These are phyloP conservation scores for Tolypocladium cylindrosporum DNA, from an alignment of 2,329 filamentous ascomycete species.

Conservation along the genomic window DNA sequence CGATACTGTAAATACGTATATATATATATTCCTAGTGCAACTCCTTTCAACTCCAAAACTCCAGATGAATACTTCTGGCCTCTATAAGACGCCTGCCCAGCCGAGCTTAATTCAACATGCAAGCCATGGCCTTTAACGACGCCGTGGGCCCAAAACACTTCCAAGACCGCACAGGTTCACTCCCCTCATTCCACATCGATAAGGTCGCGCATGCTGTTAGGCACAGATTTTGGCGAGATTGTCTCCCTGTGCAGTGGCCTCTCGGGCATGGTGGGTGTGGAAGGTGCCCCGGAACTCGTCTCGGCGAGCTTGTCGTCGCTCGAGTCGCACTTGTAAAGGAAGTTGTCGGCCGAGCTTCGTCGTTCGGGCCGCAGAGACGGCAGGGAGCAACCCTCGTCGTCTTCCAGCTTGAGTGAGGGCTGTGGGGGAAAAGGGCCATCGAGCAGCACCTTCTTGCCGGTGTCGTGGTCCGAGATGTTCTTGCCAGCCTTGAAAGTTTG, in stretches of 20 bases:
- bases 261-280: constrained; percentile 9
- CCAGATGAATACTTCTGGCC: neutral
- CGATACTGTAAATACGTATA: too few relatives aligned
- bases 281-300: constrained; percentile 5
- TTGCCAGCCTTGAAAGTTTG: constrained; percentile 36
- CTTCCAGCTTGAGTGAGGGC: neutral
- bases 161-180: neutral
- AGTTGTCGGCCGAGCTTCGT: constrained; percentile 8
- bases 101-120: neutral
- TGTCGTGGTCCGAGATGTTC: constrained; percentile 14
- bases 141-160: neutral
- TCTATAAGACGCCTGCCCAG: neutral
- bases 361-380: constrained; percentile 15
- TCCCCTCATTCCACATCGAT: neutral
- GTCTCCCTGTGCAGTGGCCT: constrained; percentile 15
- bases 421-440: neutral
- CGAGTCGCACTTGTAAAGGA: constrained; percentile 7
- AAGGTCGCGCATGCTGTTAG: constrained; percentile 25
- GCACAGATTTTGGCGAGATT: constrained; percentile 33
- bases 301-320: constrained; percentile 5
- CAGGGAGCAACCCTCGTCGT: neutral
- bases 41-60: neutral
- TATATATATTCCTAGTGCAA: neutral
- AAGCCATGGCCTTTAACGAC: neutral
- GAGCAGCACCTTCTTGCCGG: constrained; percentile 10